Conservation (phyloP, 2,329 filamentous ascomycete genomes). For the Penicillium sp. region DNA sequence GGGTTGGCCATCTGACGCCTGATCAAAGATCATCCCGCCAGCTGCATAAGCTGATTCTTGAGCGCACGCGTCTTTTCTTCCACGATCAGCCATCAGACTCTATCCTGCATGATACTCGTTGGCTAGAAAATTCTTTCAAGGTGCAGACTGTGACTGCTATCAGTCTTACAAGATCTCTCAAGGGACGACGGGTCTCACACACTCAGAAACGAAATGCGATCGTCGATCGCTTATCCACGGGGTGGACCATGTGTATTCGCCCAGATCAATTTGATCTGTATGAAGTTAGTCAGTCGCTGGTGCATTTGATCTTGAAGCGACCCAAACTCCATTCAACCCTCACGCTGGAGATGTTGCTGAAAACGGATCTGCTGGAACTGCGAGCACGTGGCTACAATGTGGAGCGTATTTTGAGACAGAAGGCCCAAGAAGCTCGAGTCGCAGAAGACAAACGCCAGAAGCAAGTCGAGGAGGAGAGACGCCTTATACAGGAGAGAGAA, state of each 20-base stretch:
- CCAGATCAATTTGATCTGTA: conserved; percentile 77
- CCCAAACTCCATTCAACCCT: conserved; percentile 87
- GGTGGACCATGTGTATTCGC: conserved; percentile 74
- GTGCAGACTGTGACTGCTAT: conserved; percentile 80
- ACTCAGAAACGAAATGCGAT: conserved; percentile 76
- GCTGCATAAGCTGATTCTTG: conserved; percentile 78
- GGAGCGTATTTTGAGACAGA: conserved; percentile 84
- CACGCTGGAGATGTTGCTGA: conserved; percentile 87
- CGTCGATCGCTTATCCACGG: conserved; percentile 56
- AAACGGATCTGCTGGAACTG: conserved; percentile 77
- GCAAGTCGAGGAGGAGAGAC: conserved; percentile 70
- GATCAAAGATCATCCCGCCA: conserved; percentile 70
- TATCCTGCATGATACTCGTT: conserved; percentile 84
- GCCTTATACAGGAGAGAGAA: conserved; percentile 64
- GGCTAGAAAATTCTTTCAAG: conserved; percentile 81
- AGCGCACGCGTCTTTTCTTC: conserved; percentile 85
- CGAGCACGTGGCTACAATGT: conserved; percentile 93
- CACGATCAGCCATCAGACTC: conserved; percentile 76
- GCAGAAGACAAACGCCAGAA: conserved; percentile 80
- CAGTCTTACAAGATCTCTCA: conserved; percentile 73
- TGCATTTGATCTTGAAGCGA: conserved; percentile 74
- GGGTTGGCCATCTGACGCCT: conserved; percentile 65
- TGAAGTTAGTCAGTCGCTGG: conserved; percentile 86
- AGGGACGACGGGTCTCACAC: conserved; percentile 68
- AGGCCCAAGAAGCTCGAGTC: conserved; percentile 82